Conservation (phyloP, 768 basidiomycete species). For the Leucocoprinus leucothites region DNA sequence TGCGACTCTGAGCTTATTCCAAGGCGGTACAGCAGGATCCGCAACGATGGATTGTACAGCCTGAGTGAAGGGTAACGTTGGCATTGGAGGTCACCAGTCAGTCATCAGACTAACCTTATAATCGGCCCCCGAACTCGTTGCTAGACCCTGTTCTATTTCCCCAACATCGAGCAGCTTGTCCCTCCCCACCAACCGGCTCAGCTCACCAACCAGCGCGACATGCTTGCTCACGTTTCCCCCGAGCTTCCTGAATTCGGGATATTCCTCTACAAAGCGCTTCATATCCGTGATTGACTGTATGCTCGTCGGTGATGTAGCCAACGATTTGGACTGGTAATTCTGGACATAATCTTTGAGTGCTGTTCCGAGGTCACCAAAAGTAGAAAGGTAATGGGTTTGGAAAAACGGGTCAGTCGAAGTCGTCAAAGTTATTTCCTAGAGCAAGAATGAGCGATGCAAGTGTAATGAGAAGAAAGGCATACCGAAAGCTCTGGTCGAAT, state of each 20-base stretch:
- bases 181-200: slow-evolving; percentile 84
- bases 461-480: slow-evolving; percentile 17
- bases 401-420: slow-evolving; percentile 93
- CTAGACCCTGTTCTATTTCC: slow-evolving; percentile 95
- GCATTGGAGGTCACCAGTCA: neutral
- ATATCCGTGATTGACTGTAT: slow-evolving; percentile 96
- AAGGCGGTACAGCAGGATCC: slow-evolving; percentile 61
- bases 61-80: slow-evolving; percentile 37
- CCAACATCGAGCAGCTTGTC: slow-evolving; percentile 87
- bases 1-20: slow-evolving; percentile 86
- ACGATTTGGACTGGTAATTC: slow-evolving; percentile 84
- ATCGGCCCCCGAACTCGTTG: slow-evolving; percentile 89
- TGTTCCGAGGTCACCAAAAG: slow-evolving; percentile 95
- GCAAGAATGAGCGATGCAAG: slow-evolving; percentile 6
- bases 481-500: slow-evolving; percentile 84
- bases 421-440: slow-evolving; percentile 90
- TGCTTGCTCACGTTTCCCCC: slow-evolving; percentile 99
- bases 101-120: slow-evolving; percentile 46
- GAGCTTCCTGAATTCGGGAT: slow-evolving; percentile 94
- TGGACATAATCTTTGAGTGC: slow-evolving; percentile 91
- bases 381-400: slow-evolving; percentile 83
- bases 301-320: slow-evolving; percentile 68
- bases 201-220: slow-evolving; percentile 93
- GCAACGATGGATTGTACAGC: slow-evolving; percentile 78
- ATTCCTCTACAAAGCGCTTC: slow-evolving; percentile 97